These are phyloP conservation scores for Fulvia fulva DNA, from an alignment of 2,329 filamentous ascomycete genomes.

Conservation along the genomic window DNA sequence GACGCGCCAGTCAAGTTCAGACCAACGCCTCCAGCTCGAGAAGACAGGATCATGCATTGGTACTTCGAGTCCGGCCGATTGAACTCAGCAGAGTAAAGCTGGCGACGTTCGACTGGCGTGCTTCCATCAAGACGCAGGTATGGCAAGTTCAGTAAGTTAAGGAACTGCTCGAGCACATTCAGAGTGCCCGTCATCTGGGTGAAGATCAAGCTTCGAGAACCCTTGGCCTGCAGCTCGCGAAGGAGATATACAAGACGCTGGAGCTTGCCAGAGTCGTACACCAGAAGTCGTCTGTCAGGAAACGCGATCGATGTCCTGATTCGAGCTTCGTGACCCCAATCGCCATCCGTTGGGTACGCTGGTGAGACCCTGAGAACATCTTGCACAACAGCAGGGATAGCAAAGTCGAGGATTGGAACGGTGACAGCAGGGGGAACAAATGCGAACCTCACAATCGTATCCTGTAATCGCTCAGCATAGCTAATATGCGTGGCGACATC, in stretches of 20 bases:
- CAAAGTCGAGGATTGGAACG: slow-evolving; percentile 46
- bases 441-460: slow-evolving; percentile 78
- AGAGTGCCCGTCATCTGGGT: slow-evolving; percentile 99
- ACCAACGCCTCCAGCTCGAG: slow-evolving; percentile 86
- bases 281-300: slow-evolving; percentile 89
- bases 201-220: slow-evolving; percentile 94
- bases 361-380: slow-evolving; percentile 22
- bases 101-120: slow-evolving; percentile 91
- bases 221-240: slow-evolving; percentile 79
- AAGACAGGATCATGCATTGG: slow-evolving; percentile 91
- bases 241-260: slow-evolving; percentile 84
- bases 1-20: slow-evolving; percentile 97
- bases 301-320: slow-evolving; percentile 94
- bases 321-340: slow-evolving; percentile 90
- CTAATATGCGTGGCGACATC: slow-evolving; percentile 62
- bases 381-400: slow-evolving; percentile 24
- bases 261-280: slow-evolving; percentile 96
- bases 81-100: slow-evolving; percentile 93
- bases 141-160: slow-evolving; percentile 96
- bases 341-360: slow-evolving; percentile 49
- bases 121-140: slow-evolving; percentile 95
- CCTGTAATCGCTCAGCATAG: slow-evolving; percentile 68
- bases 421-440: slow-evolving; percentile 89
- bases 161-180: slow-evolving; percentile 93
- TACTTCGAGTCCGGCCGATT: slow-evolving; percentile 85